These are phyloP conservation scores for Xylaria longipes DNA, from an alignment of 495 filamentous ascomycete species.

Conservation along the genomic window DNA sequence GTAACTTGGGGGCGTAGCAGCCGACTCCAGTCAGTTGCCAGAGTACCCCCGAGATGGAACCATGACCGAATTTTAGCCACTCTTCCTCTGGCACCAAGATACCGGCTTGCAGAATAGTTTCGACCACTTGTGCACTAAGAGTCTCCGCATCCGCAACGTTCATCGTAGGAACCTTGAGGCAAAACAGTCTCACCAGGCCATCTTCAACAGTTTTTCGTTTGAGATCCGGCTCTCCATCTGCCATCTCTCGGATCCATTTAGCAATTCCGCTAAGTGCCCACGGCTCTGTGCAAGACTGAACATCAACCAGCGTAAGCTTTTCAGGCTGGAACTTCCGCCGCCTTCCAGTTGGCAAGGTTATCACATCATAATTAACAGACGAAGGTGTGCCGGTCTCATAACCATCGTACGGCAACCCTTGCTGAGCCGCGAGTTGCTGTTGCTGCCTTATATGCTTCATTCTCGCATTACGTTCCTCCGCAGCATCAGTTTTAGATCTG, in stretches of 20 bases:
- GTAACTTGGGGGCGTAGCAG: slow-evolving; percentile 85
- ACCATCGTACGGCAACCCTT: slow-evolving; percentile 54
- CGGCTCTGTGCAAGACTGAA: slow-evolving; percentile 84
- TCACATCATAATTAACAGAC: slow-evolving; percentile 68
- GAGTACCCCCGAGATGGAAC: slow-evolving; percentile 81
- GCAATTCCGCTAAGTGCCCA: slow-evolving; percentile 94
- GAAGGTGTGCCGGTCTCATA: slow-evolving; percentile 59
- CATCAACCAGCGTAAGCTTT: slow-evolving; percentile 84
- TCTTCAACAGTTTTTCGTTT: slow-evolving; percentile 82
- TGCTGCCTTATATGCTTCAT: slow-evolving; percentile 65
- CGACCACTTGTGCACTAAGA: slow-evolving; percentile 77
- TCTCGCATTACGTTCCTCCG: slow-evolving; percentile 62
- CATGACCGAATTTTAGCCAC: slow-evolving; percentile 90
- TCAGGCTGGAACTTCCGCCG: slow-evolving; percentile 83
- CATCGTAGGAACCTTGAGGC: slow-evolving; percentile 97
- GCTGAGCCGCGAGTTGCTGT: slow-evolving; percentile 55
- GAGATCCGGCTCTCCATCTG: slow-evolving; percentile 83
- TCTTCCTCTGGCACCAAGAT: slow-evolving; percentile 90
- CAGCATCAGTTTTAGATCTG: slow-evolving; percentile 93
- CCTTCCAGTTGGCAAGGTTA: slow-evolving; percentile 70
- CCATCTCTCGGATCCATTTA: slow-evolving; percentile 84
- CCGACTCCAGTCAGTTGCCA: slow-evolving; percentile 93
- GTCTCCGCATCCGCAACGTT: slow-evolving; percentile 96
- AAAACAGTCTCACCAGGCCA: slow-evolving; percentile 88
- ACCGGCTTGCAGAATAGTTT: slow-evolving; percentile 78